phyloP scores from a whole-genome alignment of 202 grass and related monocot species.

The Digitaria exilis region DNA sequence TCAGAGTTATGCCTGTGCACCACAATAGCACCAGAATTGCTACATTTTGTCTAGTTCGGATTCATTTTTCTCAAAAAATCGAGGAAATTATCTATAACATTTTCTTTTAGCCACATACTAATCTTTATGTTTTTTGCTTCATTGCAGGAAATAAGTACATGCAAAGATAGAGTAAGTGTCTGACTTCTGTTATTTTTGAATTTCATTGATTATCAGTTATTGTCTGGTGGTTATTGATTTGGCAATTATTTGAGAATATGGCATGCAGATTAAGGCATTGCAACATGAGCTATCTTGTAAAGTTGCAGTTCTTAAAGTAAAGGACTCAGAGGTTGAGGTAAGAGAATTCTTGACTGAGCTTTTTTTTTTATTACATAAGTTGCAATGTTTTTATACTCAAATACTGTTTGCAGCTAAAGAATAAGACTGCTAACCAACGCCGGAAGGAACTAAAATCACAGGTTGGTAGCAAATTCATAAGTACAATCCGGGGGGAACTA shows the following conservation, averaged over 20 bases:
- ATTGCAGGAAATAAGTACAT: constrained; percentile 58
- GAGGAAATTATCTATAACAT: background rate
- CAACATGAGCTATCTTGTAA: constrained; percentile 67
- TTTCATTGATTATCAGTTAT: constrained; percentile 11
- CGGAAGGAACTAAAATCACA: constrained; percentile 5
- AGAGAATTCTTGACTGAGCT: background rate
- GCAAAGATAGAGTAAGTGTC: constrained; percentile 49
- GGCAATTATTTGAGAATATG: constrained; percentile 26
- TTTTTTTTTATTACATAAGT: constrained; percentile 23
- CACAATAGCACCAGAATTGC: background rate
- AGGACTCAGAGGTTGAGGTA: constrained; percentile 60
- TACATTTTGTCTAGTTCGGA: background rate
- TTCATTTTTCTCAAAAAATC: background rate
- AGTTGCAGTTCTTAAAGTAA: constrained; percentile 47
- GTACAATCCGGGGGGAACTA: too few relatives aligned
- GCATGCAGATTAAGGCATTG: constrained; percentile 56
- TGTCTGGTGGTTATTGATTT: constrained; percentile 12
- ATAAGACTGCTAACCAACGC: constrained; percentile 16
- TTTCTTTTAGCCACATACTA: background rate
- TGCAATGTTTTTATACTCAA: background rate
- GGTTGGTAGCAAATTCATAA: constrained; percentile 5
- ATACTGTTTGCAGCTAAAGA: constrained; percentile 33
- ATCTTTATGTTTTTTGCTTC: constrained; percentile 40
- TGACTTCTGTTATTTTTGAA: background rate
- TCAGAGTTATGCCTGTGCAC: background rate